Conservation (phyloP, 2,329 filamentous ascomycete genomes). For the Aureobasidium vineae region DNA sequence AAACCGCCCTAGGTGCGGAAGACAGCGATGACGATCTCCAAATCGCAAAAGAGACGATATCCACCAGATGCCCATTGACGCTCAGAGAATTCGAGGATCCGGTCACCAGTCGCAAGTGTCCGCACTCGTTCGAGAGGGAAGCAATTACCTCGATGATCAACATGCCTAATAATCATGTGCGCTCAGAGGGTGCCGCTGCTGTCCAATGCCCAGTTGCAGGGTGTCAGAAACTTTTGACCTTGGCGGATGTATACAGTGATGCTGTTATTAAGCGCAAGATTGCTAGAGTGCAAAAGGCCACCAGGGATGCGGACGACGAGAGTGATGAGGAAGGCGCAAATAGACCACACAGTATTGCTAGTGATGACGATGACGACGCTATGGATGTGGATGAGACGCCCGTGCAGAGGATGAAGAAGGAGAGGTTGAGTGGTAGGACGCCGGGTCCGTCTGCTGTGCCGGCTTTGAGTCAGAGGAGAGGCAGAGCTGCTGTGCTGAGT, state of each 20-base stretch:
- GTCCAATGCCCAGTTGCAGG: constrained; percentile 64
- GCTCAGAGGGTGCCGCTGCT: constrained; percentile 32
- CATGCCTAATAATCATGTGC: constrained; percentile 22
- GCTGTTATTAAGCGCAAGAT: constrained; percentile 58
- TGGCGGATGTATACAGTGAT: constrained; percentile 57
- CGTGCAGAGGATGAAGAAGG: constrained; percentile 23
- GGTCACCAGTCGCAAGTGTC: constrained; percentile 64
- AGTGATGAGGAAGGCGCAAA: constrained; percentile 39
- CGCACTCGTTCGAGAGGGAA: constrained; percentile 68
- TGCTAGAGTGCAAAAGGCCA: constrained; percentile 52
- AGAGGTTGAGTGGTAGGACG: constrained; percentile 22
- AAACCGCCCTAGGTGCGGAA: constrained; percentile 39
- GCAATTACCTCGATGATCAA: constrained; percentile 59
- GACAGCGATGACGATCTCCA: constrained; percentile 66
- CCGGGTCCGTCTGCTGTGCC: constrained; percentile 1
- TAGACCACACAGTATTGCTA: constrained; percentile 34
- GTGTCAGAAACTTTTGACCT: constrained; percentile 56
- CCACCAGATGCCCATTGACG: constrained; percentile 68
- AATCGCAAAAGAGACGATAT: constrained; percentile 62
- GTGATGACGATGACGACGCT: constrained; percentile 30
- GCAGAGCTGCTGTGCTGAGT: constrained; percentile 27
- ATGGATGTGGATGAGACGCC: constrained; percentile 32
- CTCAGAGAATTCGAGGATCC: constrained; percentile 64
- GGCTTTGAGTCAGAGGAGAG: not conserved
- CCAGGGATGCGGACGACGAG: constrained; percentile 48